Percentiles rank a stretch among this genome's conserved stretches.
phyloP scores from a whole-genome alignment of 306 rosid genomes.

The Vigna mungo region DNA sequence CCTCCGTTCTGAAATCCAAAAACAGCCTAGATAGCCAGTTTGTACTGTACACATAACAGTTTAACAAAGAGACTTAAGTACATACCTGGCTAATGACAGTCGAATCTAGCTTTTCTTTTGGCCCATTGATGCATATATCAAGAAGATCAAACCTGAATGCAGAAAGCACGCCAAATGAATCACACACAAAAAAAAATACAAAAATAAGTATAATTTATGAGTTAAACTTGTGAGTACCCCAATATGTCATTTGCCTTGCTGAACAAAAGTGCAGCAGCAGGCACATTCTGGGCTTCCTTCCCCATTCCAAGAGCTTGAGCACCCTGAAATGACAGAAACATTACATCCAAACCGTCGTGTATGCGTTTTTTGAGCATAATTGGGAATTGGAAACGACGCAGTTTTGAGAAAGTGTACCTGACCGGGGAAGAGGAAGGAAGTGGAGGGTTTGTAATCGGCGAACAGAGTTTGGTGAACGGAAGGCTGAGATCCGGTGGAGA shows the following conservation, averaged over 20 bases:
- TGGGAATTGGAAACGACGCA: not conserved
- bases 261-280: constrained; percentile 76
- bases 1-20: not conserved
- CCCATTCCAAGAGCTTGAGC: constrained; percentile 99
- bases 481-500: constrained; percentile 73
- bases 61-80: constrained; percentile 8
- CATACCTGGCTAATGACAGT: constrained; percentile 89
- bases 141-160: constrained; percentile 90
- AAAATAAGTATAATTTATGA: not conserved
- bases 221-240: constrained; percentile 55
- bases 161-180: not conserved
- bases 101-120: constrained; percentile 91
- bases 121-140: constrained; percentile 88
- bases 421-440: constrained; percentile 92
- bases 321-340: constrained; percentile 60
- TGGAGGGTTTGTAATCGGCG: constrained; percentile 74
- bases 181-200: not conserved
- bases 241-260: constrained; percentile 80
- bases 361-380: no score
- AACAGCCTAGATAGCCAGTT: not conserved
- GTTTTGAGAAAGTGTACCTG: constrained; percentile 55
- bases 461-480: constrained; percentile 59
- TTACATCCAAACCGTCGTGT: no score
- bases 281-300: constrained; percentile 86
- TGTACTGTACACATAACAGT: not conserved